phyloP scores from a whole-genome alignment of 768 basidiomycete species.

The Lactarius tabidus region DNA sequence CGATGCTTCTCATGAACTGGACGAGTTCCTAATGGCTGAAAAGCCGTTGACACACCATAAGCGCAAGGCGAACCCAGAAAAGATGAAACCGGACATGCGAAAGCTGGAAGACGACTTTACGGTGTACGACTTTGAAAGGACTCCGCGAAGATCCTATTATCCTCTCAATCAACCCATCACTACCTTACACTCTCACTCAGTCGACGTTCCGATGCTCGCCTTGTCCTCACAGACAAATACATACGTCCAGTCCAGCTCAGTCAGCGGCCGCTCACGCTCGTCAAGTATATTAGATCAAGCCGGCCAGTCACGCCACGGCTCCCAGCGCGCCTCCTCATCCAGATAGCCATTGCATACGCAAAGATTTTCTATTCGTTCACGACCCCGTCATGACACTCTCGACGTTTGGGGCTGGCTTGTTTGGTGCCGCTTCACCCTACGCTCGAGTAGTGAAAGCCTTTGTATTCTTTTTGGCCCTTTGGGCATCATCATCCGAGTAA shows the following conservation, averaged over 20 bases:
- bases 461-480: slow-evolving; percentile 4
- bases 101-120: slow-evolving; percentile 96
- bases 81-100: slow-evolving; percentile 87
- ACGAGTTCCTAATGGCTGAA: slow-evolving; percentile 96
- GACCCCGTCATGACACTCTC: slow-evolving; percentile 10
- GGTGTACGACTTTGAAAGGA: slow-evolving; percentile 76
- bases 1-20: slow-evolving; percentile 94
- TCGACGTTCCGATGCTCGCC: slow-evolving; percentile 1
- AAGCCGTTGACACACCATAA: slow-evolving; percentile 95
- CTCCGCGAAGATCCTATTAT: slow-evolving; percentile 79
- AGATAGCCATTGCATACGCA: not conserved
- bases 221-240: slow-evolving; percentile 24
- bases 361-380: slow-evolving; percentile 1
- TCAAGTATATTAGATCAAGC: slow-evolving; percentile 4
- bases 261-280: slow-evolving; percentile 1
- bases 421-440: not conserved
- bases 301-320: slow-evolving; percentile 2
- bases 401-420: not conserved
- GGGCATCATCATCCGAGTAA: slow-evolving; percentile 1
- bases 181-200: slow-evolving; percentile 16
- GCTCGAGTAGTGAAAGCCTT: slow-evolving; percentile 6
- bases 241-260: slow-evolving; percentile 14
- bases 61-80: slow-evolving; percentile 81
- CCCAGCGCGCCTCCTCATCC: slow-evolving; percentile 3
- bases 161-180: slow-evolving; percentile 70